These are phyloP conservation scores for Chamaecyparis obtusa DNA, from an alignment of 75 land plant genomes.

Conservation along the genomic window DNA sequence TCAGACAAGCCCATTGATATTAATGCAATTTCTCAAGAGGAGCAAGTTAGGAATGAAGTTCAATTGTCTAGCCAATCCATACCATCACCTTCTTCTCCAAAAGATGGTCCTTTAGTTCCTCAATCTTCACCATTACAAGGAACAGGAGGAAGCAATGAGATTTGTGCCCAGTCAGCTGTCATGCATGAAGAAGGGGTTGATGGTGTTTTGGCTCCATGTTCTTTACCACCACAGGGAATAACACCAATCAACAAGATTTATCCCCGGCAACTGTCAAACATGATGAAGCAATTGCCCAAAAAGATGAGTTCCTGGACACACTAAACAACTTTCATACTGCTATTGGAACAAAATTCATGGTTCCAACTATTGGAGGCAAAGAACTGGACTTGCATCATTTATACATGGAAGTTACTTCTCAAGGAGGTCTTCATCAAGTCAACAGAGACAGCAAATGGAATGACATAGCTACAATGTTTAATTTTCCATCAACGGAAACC, in stretches of 20 bases:
- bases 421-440: conserved; percentile 92
- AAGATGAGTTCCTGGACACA: conserved; percentile 51
- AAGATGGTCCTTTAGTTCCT: not conserved
- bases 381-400: conserved; percentile 83
- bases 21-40: not conserved
- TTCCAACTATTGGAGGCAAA: conserved; percentile 88
- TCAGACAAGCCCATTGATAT: not conserved
- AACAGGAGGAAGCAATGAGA: too few species aligned
- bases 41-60: not conserved
- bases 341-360: conserved; percentile 76
- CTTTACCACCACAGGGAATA: not conserved
- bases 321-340: conserved; percentile 73
- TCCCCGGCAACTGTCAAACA: conserved; percentile 58
- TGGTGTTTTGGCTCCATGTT: not conserved
- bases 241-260: conserved; percentile 18
- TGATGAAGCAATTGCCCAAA: conserved; percentile 54
- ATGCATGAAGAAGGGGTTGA: conserved; percentile 45
- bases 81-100: not conserved
- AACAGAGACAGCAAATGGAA: conserved; percentile 35
- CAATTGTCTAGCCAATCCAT: not conserved
- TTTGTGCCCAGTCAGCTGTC: conserved; percentile 57
- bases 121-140: not conserved
- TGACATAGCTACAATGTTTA: conserved; percentile 32
- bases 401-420: conserved; percentile 81
- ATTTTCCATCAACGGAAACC: conserved; percentile 32